Conservation (phyloP, 495 filamentous ascomycete genomes). For the Sporormia fimetaria region DNA sequence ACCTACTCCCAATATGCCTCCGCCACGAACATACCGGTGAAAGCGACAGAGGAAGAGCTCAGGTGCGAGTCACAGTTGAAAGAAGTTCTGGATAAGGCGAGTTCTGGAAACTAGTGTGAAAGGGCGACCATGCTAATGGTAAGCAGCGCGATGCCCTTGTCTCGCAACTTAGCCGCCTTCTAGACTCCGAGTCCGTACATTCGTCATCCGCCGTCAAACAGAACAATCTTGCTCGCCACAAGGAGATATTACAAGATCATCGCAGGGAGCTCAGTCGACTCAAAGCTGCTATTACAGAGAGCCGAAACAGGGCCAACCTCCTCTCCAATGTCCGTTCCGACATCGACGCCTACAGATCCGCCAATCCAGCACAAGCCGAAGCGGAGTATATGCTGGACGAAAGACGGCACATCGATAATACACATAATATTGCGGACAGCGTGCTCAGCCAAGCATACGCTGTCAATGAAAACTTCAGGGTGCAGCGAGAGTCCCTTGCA, state of each 20-base stretch:
- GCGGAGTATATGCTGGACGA: conserved; percentile 97
- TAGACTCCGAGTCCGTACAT: conserved; percentile 86
- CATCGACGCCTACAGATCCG: conserved; percentile 74
- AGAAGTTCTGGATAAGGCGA: conserved; percentile 57
- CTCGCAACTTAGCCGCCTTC: conserved; percentile 71
- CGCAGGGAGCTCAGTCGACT: conserved; percentile 69
- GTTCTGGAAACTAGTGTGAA: too few relatives aligned
- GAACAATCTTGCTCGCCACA: conserved; percentile 84
- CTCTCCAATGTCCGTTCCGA: conserved; percentile 83
- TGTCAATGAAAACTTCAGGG: conserved; percentile 79
- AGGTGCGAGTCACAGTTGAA: conserved; percentile 68
- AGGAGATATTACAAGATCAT: conserved; percentile 81
- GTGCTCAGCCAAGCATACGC: conserved; percentile 96
- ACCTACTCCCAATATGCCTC: conserved; percentile 93
- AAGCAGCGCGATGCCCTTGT: conserved; percentile 72
- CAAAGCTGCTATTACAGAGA: conserved; percentile 51
- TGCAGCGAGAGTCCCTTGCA: conserved; percentile 75
- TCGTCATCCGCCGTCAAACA: conserved; percentile 86
- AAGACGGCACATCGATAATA: conserved; percentile 69
- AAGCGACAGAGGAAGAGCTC: conserved; percentile 76
- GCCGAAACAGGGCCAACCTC: conserved; percentile 81
- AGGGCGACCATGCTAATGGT: too few relatives aligned
- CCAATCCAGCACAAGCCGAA: conserved; percentile 69
- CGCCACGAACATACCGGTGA: conserved; percentile 61
- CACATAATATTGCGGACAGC: conserved; percentile 74